Base-by-base conservation (phyloP, 768 basidiomycete species). In the Collybia mongolica region DNA sequence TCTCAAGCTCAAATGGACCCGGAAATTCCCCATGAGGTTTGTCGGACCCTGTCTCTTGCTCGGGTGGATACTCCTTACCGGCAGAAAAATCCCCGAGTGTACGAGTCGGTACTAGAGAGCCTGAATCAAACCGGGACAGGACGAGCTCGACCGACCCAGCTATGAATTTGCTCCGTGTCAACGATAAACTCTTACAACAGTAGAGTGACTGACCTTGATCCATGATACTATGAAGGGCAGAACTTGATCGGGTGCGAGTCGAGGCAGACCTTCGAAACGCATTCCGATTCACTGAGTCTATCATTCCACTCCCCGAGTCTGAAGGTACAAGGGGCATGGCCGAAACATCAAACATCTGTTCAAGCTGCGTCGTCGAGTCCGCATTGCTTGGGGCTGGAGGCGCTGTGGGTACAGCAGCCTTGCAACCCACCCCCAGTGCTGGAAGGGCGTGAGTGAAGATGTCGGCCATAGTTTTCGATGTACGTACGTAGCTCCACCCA, bases 401-500 rank as follows among this genome's bases (percentile, higher is more conserved):
- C 5, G 5, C 24, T 36, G 20, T 36, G 17, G 41, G 9, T 32
- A 35, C 20, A 35, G 24, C 45, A 19, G 58, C 43, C 45, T 57
- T 52, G 14, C 32, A 32, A 5, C 58, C 58, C 36, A 60, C 55
- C n/a, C 52, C 55, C 23, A 56, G 44, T 2, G 55, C 55, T 56
- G 40, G 23, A 20, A 19, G 20, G 15, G 18, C 5, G 18, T 15
- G 18, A n/a, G 26, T 35, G n/a, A 32, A 15, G 14, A 6, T 4
- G 3, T 20, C 18, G 35, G 26, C 17, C 9, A 32, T 14, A 14
- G 2, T 32, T 32, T 14, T 32, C 32, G 3, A 14, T 32, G 28
- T 6, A 53, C 55, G 7, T 28, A 55, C 54, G 56, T 15, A 85
- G 64, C 60, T 84, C 84, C n/a, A 80, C 80, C 87, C 87, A 89